Base-by-base conservation (phyloP, 1,284 basidiomycete species). In the Mrakiaceae sp. region DNA sequence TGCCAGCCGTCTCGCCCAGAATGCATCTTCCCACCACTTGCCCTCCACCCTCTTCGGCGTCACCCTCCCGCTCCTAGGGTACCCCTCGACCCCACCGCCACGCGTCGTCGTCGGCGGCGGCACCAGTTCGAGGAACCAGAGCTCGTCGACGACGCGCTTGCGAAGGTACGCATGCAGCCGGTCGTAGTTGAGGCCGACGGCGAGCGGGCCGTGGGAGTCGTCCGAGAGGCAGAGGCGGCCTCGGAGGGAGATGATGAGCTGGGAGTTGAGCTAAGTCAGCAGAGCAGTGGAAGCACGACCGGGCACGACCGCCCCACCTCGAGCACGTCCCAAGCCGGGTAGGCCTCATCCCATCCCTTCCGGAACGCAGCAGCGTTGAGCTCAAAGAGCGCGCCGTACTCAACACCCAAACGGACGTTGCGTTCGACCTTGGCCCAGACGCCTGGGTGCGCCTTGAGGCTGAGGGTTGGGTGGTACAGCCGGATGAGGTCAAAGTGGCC, bases 401-500 rank as follows among this genome's bases (percentile, higher is more conserved):
- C 77, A 8, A 87, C 79, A 0, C 86, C 93, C 66, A 79, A 87
- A 42, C 74, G 72, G 66, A 98, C 78, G 73, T 98, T 98, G 67
- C 92, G 78, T 72, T 83, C 79, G 44, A 93, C 77, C 72, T 83
- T 85, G 47, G 78, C 73, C 82, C 84, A 87, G 8, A 86, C 85
- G 0, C 71, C 71, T 39, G 83, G 81, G 71, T 82, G 84, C 44
- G 80, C 77, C 42, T 72, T 70, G 63, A 62, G 63, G 10, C 66
- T 47, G 57, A 87, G 72, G 16, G 75, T 68, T 1, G 90, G 87
- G 46, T 79, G 79, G 78, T 87, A 96, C 14, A 96, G 80, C 3
- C 90, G 82, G 73, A 88, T 93, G 0, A 94, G 81, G 76, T 98
- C 95, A 69, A 98, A 81, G 76, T 98, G 95, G 0, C 92, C 96